Evolutionary conservation across 169 alveolate species (phyloP).

Genomic region (Cystoisospora suis): DNA sequence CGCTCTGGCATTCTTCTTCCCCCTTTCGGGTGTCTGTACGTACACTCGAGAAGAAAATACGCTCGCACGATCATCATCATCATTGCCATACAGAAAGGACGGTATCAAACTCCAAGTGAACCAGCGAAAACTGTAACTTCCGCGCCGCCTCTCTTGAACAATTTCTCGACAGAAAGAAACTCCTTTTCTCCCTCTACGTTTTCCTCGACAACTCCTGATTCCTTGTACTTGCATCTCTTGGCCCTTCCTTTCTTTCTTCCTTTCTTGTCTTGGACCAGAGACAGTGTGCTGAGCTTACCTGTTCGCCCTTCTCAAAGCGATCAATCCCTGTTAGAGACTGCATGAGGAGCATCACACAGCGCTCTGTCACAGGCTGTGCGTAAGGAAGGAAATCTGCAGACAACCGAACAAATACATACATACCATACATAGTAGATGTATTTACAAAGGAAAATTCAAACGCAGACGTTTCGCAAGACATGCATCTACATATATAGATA

Average conservation of each 20-base stretch:
- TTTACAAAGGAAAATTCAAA: background rate
- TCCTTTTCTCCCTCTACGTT: background rate
- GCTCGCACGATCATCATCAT: no score
- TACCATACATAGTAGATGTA: background rate
- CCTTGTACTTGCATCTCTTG: background rate
- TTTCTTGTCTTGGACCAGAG: background rate
- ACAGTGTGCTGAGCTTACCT: constrained; percentile 5
- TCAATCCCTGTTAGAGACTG: constrained; percentile 27
- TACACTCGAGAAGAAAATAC: no score
- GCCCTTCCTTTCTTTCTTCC: background rate
- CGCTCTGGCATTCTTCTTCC: no score
- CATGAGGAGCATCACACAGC: background rate
- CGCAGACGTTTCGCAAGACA: background rate
- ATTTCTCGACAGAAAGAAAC: no score
- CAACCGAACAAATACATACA: background rate
- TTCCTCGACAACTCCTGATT: background rate
- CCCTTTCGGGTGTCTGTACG: no score
- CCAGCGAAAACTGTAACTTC: no score
- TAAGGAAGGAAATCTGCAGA: constrained; percentile 35
- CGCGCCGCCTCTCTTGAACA: no score
- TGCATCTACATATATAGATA: background rate
- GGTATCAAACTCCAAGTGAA: no score
- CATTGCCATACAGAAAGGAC: no score
- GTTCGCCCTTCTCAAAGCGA: constrained; percentile 32
- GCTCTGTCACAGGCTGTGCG: constrained; percentile 37